Evolutionary conservation across 495 filamentous ascomycete genomes (phyloP), one percentile per base, ranked within the genome.

Genomic region (Aspergillus indologenus): DNA sequence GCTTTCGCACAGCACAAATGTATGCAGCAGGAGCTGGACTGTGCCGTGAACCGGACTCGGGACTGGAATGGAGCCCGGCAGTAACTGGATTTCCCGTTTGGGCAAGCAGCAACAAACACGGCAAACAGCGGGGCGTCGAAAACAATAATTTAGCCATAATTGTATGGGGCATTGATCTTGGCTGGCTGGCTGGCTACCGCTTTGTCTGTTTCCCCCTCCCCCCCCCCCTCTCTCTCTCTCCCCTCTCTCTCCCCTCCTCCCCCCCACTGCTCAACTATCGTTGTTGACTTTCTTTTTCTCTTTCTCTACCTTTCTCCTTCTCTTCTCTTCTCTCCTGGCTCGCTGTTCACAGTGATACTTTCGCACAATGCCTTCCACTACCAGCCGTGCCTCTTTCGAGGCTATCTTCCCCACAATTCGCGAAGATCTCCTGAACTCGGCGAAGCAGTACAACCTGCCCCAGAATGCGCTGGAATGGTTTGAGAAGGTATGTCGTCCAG

Each of bases 381-480:
- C 86, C 26, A 90, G 86, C 43, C 81, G 89, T 59, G 80, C 88
- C 63, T 86, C 94, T 56, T 98, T 98, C 70, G 94, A 98, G 80
- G 75, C 83, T 17, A 79, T 96, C 68, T 96, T 95, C 81, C 90
- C 88, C 48, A 82, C 84, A 61, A 80, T 93, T 57, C 82, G 90
- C 68, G 80, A 89, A 66, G 90, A 90, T 61, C 78, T 98, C 50
- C 79, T 90, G 47, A 83, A 79, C 64, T 83, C 92, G 72, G 87
- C 85, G 58, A 84, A 85, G 75, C 75, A 82, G 58, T 96, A 95
- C 75, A 89, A 90, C 46, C 78, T 96, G 22, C 92, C 95, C 50
- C 75, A 85, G 51, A 83, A 92, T 69, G 88, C 90, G 40, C 72
- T 91, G n/a, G 80, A 91, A 51, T 98, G 93, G 94, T 90, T 89